phyloP scores from a whole-genome alignment of 1,284 basidiomycete species.

The Phenoliferia sp. region DNA sequence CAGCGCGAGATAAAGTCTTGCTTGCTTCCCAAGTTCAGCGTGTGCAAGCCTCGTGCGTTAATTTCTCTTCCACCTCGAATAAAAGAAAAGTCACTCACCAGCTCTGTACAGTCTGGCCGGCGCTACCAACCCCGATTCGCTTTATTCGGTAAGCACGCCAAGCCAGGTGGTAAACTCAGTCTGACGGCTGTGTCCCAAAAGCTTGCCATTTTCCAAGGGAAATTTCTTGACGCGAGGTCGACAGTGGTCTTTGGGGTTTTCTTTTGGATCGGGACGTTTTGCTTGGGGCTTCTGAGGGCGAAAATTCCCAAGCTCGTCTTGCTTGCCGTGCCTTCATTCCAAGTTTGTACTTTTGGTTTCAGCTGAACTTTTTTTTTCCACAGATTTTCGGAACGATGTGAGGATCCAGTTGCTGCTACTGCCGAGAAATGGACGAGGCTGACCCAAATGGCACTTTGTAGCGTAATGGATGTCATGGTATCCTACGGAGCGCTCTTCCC shows the following conservation, averaged over 20 bases:
- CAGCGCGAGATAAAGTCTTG: constrained; percentile 54
- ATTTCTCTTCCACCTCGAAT: not conserved
- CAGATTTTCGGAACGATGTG: constrained; percentile 45
- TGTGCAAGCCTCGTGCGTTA: constrained; percentile 43
- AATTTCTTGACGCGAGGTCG: constrained; percentile 61
- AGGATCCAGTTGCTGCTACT: no score
- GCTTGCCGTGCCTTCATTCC: constrained; percentile 45
- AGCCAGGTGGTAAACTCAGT: constrained; percentile 1
- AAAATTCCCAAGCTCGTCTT: constrained; percentile 59
- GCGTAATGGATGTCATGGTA: constrained; percentile 59
- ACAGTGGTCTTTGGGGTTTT: constrained; percentile 61
- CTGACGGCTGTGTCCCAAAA: constrained; percentile 35
- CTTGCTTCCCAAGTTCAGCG: constrained; percentile 50
- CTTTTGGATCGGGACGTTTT: constrained; percentile 60
- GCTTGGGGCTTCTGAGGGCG: constrained; percentile 58
- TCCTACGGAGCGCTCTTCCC: constrained; percentile 60
- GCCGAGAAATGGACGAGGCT: no score
- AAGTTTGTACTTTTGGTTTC: not conserved
- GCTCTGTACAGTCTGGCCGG: constrained; percentile 41
- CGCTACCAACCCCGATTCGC: constrained; percentile 40
- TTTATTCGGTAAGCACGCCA: constrained; percentile 8
- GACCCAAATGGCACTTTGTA: no score
- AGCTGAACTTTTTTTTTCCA: not conserved
- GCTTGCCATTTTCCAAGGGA: constrained; percentile 56
- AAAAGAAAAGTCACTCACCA: not conserved